Evolutionary conservation across 768 basidiomycete species (phyloP).

Genomic region (Kwoniella heveanensis): DNA sequence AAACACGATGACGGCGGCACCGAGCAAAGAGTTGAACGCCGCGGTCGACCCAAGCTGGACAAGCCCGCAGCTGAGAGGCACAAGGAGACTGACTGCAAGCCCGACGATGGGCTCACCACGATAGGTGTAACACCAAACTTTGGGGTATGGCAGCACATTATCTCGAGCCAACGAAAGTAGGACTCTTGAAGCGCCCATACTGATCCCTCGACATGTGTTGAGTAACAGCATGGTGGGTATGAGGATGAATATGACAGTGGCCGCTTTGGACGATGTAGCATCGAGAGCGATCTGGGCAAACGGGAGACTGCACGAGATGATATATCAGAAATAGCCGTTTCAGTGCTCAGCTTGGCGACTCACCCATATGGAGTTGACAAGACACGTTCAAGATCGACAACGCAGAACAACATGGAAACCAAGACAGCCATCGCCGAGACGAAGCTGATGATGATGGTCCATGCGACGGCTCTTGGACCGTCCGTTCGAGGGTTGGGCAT

Average conservation of each 20-base stretch:
- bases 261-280: constrained; percentile 25
- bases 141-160: constrained; percentile 14
- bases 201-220: constrained; percentile 23
- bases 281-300: constrained; percentile 29
- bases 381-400: constrained; percentile 28
- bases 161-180: constrained; percentile 27
- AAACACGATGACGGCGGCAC: constrained; percentile 25
- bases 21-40: constrained; percentile 25
- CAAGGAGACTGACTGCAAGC: constrained; percentile 8
- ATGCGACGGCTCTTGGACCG: constrained; percentile 26
- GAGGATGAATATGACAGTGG: constrained; percentile 27
- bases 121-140: no score
- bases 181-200: constrained; percentile 15
- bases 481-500: constrained; percentile 31
- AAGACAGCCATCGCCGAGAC: constrained; percentile 27
- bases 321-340: no score
- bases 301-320: constrained; percentile 24
- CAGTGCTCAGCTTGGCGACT: neutral
- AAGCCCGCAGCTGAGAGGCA: constrained; percentile 14
- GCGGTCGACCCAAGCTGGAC: constrained; percentile 27
- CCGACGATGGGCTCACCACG: constrained; percentile 30
- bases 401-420: constrained; percentile 33
- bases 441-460: constrained; percentile 26
- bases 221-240: constrained; percentile 23
- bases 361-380: constrained; percentile 17